A percentile compares a stretch with the other conserved stretches of the same genome.
Conservation (phyloP, 805 yeast genomes). For the Candida tammaniensis region DNA sequence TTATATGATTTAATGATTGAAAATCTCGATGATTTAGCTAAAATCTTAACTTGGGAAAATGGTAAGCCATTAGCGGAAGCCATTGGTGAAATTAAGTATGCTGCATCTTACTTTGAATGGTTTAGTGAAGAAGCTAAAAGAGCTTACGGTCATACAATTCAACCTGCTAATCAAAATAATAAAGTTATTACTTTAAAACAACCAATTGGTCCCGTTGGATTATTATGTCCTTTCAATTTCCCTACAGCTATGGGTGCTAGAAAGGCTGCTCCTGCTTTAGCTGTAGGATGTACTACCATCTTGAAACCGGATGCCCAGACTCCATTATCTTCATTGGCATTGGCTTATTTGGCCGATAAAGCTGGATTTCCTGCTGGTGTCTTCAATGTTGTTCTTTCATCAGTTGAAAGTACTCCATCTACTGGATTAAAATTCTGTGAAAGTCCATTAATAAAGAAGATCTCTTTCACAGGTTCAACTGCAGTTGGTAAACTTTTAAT, state of each 20-base stretch:
- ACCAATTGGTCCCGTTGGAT: constrained; percentile 63
- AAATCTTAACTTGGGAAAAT: constrained; percentile 56
- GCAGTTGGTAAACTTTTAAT: constrained; percentile 66
- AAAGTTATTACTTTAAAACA: constrained; percentile 54
- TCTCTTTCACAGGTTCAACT: constrained; percentile 80
- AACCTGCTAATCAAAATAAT: constrained; percentile 49
- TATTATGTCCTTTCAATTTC: constrained; percentile 67
- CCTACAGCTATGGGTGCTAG: constrained; percentile 68
- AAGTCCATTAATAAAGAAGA: constrained; percentile 55
- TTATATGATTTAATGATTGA: constrained; percentile 51
- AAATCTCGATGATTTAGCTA: constrained; percentile 55
- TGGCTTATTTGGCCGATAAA: constrained; percentile 51
- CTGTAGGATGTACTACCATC: constrained; percentile 63
- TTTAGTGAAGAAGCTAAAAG: constrained; percentile 56
- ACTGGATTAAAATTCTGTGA: constrained; percentile 54
- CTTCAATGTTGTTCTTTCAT: constrained; percentile 47
- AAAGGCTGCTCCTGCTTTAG: constrained; percentile 62
- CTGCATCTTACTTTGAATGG: constrained; percentile 50
- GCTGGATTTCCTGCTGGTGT: constrained; percentile 64
- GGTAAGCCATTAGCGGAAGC: constrained; percentile 58
- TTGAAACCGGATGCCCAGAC: constrained; percentile 63
- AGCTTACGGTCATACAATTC: constrained; percentile 54
- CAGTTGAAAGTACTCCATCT: constrained; percentile 50
- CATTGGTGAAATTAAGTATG: constrained; percentile 54
- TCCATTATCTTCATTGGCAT: constrained; percentile 57